Conservation (phyloP, 495 filamentous ascomycete species). For the Talaromyces liani region DNA sequence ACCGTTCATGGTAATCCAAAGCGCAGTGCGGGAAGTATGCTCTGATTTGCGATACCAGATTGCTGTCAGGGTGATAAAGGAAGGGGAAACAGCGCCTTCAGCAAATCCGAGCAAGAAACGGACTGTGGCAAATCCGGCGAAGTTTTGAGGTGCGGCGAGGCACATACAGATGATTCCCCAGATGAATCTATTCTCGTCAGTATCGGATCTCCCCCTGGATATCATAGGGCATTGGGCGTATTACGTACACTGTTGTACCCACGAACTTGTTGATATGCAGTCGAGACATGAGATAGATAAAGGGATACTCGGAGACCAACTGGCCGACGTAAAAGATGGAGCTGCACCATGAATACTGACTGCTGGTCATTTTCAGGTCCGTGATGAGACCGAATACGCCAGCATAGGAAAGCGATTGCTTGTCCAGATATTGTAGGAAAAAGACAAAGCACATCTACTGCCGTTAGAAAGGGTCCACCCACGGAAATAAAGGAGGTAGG, state of each 20-base stretch:
- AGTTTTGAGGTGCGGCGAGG: slow-evolving; percentile 38
- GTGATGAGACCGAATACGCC: slow-evolving; percentile 48
- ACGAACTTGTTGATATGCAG: slow-evolving; percentile 41
- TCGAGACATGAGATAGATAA: slow-evolving; percentile 46
- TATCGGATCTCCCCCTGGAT: not conserved
- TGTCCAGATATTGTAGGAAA: slow-evolving; percentile 39
- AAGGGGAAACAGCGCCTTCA: slow-evolving; percentile 37
- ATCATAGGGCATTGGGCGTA: too few relatives aligned
- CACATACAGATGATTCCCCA: slow-evolving; percentile 46
- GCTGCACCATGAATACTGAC: slow-evolving; percentile 46
- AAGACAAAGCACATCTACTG: slow-evolving; percentile 25
- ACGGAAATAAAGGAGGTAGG: not conserved
- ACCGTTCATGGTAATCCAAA: slow-evolving; percentile 51
- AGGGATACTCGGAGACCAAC: slow-evolving; percentile 40
- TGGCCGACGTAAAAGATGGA: slow-evolving; percentile 47
- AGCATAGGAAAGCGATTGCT: slow-evolving; percentile 50
- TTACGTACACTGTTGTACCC: slow-evolving; percentile 17
- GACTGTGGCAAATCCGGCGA: slow-evolving; percentile 36
- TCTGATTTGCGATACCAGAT: slow-evolving; percentile 40
- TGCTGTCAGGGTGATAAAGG: slow-evolving; percentile 19
- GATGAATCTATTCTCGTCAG: slow-evolving; percentile 17
- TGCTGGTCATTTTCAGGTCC: slow-evolving; percentile 39
- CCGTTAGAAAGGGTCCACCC: not conserved
- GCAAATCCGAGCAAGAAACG: slow-evolving; percentile 44
- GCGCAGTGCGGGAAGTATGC: slow-evolving; percentile 39